Percentiles rank a stretch among this genome's conserved stretches.
phyloP scores from a whole-genome alignment of 2,329 filamentous ascomycete species.

The Stenocarpella maydis region DNA sequence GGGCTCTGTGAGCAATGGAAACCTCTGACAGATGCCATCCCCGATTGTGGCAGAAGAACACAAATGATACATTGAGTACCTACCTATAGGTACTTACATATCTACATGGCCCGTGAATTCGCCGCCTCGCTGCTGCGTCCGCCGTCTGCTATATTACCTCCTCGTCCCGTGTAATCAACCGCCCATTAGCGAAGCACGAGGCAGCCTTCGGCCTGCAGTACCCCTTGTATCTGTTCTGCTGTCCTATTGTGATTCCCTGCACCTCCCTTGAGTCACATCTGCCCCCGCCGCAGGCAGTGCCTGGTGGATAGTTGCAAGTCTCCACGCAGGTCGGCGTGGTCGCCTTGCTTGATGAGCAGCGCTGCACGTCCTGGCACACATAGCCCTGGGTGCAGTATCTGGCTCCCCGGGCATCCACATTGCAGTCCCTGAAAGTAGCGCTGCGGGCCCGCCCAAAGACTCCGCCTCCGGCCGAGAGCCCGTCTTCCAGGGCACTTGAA shows the following conservation, averaged over 20 bases:
- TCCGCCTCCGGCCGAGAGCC: background rate
- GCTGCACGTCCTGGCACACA: background rate
- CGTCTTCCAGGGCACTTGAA: background rate
- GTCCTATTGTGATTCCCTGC: background rate
- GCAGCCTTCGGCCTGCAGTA: background rate
- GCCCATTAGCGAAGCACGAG: background rate
- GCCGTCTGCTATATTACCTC: background rate
- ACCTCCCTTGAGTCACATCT: background rate
- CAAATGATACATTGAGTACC: no score
- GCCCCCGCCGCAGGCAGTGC: background rate
- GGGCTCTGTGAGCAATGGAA: no score
- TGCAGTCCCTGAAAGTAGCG: constrained; percentile 4
- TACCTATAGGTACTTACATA: no score
- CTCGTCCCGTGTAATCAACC: background rate
- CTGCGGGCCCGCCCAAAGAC: background rate
- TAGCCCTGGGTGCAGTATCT: background rate
- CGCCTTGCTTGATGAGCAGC: background rate
- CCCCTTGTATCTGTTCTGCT: background rate
- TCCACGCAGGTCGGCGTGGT: background rate
- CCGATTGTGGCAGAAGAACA: no score
- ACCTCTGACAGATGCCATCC: no score
- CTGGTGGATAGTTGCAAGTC: background rate
- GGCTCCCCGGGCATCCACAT: background rate
- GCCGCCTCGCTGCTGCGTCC: accelerated
- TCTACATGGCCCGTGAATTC: background rate